Evolutionary conservation across 768 basidiomycete species (phyloP).

Genomic region (Russula griseocarnosa): DNA sequence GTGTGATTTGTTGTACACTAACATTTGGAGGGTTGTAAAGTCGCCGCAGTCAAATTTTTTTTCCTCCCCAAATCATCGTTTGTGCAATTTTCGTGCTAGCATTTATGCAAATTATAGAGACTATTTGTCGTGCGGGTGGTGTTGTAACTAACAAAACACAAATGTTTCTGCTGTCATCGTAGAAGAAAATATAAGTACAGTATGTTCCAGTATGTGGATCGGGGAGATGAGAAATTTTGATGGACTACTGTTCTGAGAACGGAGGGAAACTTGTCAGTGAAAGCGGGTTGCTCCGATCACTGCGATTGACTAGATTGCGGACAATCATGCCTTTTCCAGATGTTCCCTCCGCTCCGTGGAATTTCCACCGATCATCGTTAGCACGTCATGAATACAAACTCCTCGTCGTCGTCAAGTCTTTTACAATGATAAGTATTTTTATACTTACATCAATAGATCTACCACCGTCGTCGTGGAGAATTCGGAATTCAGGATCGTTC

Average conservation of each 20-base stretch:
- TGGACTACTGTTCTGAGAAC: background rate
- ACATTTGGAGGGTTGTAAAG: slow-evolving; percentile 25
- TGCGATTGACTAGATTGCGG: too few relatives aligned
- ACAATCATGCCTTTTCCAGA: too few relatives aligned
- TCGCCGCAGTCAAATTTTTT: slow-evolving; percentile 16
- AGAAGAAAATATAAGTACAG: slow-evolving; percentile 1
- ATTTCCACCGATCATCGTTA: too few relatives aligned
- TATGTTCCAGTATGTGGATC: background rate
- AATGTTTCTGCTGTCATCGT: background rate
- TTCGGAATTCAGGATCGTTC: too few relatives aligned
- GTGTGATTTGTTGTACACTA: slow-evolving; percentile 28
- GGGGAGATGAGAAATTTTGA: background rate
- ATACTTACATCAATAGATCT: too few relatives aligned
- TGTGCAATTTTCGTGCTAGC: slow-evolving; percentile 22
- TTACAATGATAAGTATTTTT: too few relatives aligned
- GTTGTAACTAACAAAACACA: background rate
- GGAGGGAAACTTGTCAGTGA: background rate
- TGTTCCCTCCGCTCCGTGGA: too few relatives aligned
- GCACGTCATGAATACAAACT: too few relatives aligned
- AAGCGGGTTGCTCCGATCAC: too few relatives aligned
- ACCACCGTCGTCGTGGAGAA: too few relatives aligned
- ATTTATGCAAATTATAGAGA: slow-evolving; percentile 26
- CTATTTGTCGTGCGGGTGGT: slow-evolving; percentile 8
- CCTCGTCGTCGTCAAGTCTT: too few relatives aligned
- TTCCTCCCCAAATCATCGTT: background rate